Percentiles rank a stretch among this genome's conserved stretches.
Evolutionary conservation across 2,329 filamentous ascomycete species (phyloP).

Genomic region (Aspergillus neoniger): DNA sequence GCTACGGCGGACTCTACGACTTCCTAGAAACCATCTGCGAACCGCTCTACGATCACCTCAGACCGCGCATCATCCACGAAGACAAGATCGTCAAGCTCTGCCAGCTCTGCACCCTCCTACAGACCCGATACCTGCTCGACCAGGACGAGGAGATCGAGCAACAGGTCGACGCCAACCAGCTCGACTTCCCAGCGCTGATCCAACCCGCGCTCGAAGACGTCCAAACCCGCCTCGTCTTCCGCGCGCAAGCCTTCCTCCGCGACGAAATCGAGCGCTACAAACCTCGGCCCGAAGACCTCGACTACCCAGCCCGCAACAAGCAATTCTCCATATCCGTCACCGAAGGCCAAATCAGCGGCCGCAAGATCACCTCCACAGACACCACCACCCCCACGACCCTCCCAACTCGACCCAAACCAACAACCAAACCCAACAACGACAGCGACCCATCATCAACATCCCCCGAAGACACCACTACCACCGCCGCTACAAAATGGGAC

Average conservation of each 20-base stretch:
- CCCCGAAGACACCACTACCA: conserved; percentile 13
- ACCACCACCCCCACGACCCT: conserved; percentile 19
- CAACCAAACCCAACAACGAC: conserved; percentile 51
- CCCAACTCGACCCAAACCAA: conserved; percentile 51
- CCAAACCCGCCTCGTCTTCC: conserved; percentile 67
- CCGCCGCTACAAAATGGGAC: conserved; percentile 44
- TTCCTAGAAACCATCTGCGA: conserved; percentile 69
- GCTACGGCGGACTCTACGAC: conserved; percentile 63
- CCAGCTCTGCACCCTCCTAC: conserved; percentile 66
- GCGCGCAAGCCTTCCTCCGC: conserved; percentile 63
- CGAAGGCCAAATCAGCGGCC: conserved; percentile 55
- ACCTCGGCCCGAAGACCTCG: conserved; percentile 64
- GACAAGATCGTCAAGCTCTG: conserved; percentile 67
- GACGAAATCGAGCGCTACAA: conserved; percentile 68
- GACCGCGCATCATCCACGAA: conserved; percentile 67
- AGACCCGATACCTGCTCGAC: conserved; percentile 65
- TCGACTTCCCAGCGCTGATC: conserved; percentile 64
- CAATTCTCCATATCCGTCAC: conserved; percentile 44
- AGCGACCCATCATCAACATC: conserved; percentile 47
- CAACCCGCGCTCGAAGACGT: conserved; percentile 68
- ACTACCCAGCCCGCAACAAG: conserved; percentile 60
- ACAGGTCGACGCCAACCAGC: conserved; percentile 52
- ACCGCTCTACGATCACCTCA: conserved; percentile 66
- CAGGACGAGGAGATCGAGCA: conserved; percentile 56
- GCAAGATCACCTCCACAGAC: conserved; percentile 48